Percentiles rank a stretch among this genome's conserved stretches.
Conservation (phyloP, 352 stramenopile genomes). For the Phytophthora ohioensis region DNA sequence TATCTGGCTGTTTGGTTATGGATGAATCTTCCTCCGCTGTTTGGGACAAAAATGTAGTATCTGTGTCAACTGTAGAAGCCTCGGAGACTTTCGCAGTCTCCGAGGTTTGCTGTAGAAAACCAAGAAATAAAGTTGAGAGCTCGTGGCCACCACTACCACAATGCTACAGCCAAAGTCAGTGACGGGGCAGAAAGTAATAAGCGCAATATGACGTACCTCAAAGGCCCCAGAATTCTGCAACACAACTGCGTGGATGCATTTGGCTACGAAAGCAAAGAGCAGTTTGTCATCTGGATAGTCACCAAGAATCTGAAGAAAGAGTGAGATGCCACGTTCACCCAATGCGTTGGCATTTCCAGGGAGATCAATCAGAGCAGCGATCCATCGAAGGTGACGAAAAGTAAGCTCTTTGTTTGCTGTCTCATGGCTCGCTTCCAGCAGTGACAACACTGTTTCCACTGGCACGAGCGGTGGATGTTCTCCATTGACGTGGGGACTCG, state of each 20-base stretch:
- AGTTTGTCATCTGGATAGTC: constrained; percentile 32
- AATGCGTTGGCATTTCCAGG: constrained; percentile 51
- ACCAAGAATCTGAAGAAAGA: constrained; percentile 49
- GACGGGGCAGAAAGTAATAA: neutral
- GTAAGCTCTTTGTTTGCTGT: constrained; percentile 22
- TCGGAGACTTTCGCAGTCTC: neutral
- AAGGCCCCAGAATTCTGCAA: constrained; percentile 44
- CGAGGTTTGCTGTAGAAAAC: constrained; percentile 41
- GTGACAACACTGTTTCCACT: constrained; percentile 40
- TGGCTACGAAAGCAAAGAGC: constrained; percentile 55
- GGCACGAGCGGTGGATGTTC: constrained; percentile 46
- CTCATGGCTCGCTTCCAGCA: constrained; percentile 43
- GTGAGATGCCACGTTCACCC: constrained; percentile 40
- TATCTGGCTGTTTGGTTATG: constrained; percentile 10
- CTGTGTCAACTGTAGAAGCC: neutral
- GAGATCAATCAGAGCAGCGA: constrained; percentile 51
- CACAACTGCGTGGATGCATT: constrained; percentile 52
- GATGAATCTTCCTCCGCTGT: constrained; percentile 11
- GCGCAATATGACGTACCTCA: constrained; percentile 39
- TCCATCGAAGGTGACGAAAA: constrained; percentile 66
- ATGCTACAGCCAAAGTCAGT: constrained; percentile 24
- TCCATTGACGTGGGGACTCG: neutral
- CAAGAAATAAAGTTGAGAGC: constrained; percentile 37
- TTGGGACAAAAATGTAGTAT: constrained; percentile 14
- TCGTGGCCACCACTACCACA: constrained; percentile 44